Base-by-base conservation (phyloP, 2,329 filamentous ascomycete species). In the Fusarium sp. region DNA sequence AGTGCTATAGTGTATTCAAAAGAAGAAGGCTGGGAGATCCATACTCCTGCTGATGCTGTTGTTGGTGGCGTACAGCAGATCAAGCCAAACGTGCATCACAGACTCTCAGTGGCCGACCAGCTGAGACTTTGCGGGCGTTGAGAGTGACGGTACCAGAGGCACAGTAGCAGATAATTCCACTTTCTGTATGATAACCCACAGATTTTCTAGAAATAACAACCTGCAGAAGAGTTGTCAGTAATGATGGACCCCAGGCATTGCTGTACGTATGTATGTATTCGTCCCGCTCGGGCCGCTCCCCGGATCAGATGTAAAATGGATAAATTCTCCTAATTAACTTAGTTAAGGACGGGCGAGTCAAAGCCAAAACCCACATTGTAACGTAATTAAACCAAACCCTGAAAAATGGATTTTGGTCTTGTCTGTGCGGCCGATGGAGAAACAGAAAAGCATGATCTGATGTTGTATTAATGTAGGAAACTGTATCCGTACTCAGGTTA, bases 211-310 rank as follows among this genome's bases (percentile, higher is more conserved):
- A 19, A 19, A 30, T 31, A 16, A 37, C 34, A 37, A 12, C 18
- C 18, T 37, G 34, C 34, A 37, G n/a, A 37, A 37, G 34, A n/a
- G 26, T 31, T 21, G 21, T 31, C 46, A 23, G 16, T 50, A 50
- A 21, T n/a, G 26, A 48, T 34, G 19, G 21, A 45, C 21, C 19
- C 8, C 39, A 61, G 56, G 57, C 45, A 51, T 51, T 39, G 18
- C 18, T 37, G 34, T n/a, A 37, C 18, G 34, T 37, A 26, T 34
- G 31, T 37, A 28, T 61, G 42, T 31, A 11, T 41, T 69, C 60
- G 53, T 61, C 60, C 65, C 65, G 59, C 43, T 46, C 65, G 67
- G 67, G 30, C 67, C 67, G 67, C 51, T 62, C 67, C 67, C 68
- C 62, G 43, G 61, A 67, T 65, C 62, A 42, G 62, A 70, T 41